Conservation (phyloP, 345 rosid species). For the Bruguiera parviflora region DNA sequence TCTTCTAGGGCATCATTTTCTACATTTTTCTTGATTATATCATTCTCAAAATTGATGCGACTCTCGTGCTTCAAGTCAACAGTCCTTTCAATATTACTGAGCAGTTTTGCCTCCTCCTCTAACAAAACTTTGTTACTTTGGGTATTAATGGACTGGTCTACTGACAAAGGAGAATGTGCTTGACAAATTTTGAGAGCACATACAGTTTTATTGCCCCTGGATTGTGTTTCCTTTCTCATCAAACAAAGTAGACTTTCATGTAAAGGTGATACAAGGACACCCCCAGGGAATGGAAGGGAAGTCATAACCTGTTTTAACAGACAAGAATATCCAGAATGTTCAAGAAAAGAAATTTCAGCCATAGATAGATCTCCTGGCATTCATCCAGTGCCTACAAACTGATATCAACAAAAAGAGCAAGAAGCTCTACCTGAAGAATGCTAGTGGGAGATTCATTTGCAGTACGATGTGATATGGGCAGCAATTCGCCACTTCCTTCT, state of each 20-base stretch:
- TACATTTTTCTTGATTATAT: conserved; percentile 10
- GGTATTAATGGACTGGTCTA: conserved; percentile 28
- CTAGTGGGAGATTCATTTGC: conserved; percentile 45
- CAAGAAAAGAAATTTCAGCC: background rate
- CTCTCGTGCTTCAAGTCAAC: conserved; percentile 16
- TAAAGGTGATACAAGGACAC: conserved; percentile 62
- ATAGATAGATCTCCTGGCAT: background rate
- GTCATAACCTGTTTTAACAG: conserved; percentile 62
- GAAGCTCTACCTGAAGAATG: conserved; percentile 62
- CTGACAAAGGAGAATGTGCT: conserved; percentile 26
- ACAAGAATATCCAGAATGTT: conserved; percentile 3
- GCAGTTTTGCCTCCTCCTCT: conserved; percentile 32
- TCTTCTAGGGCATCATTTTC: conserved; percentile 21
- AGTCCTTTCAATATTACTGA: conserved; percentile 26
- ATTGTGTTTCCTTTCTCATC: conserved; percentile 25
- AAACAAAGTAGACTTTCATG: conserved; percentile 46
- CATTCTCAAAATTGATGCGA: conserved; percentile 13
- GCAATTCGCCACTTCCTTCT: conserved; percentile 39
- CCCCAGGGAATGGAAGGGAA: conserved; percentile 45
- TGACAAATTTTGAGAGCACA: conserved; percentile 16
- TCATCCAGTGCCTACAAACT: background rate
- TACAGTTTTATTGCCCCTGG: conserved; percentile 24
- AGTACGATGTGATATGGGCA: conserved; percentile 20
- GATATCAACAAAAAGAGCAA: conserved; percentile 16
- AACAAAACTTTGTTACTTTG: conserved; percentile 25